Evolutionary conservation across 2,329 filamentous ascomycete genomes (phyloP).

Genomic region (Alternaria conjuncta): DNA sequence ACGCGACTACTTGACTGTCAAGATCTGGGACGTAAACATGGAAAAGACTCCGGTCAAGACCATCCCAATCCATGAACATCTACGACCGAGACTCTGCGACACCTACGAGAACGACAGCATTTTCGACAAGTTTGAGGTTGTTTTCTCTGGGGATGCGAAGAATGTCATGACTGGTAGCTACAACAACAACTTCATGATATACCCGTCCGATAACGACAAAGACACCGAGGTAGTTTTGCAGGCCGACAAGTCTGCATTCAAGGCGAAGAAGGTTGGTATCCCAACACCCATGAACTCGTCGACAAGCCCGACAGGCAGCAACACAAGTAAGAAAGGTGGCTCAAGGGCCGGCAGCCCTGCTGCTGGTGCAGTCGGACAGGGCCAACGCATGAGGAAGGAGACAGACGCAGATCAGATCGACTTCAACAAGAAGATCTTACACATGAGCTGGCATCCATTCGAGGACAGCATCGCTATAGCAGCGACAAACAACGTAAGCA

Average conservation of each 20-base stretch:
- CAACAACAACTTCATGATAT: conserved; percentile 99
- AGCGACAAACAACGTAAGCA: conserved; percentile 96
- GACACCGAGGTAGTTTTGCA: conserved; percentile 97
- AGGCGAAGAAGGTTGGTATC: conserved; percentile 98
- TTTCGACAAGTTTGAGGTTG: conserved; percentile 99
- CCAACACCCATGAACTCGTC: conserved; percentile 93
- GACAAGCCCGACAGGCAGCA: conserved; percentile 72
- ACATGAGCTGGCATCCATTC: conserved; percentile 99
- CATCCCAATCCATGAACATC: conserved; percentile 97
- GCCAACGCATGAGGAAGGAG: conserved; percentile 97
- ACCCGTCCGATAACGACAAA: conserved; percentile 92
- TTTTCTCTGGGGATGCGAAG: conserved; percentile 97
- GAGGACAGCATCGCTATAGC: conserved; percentile 99
- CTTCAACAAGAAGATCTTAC: conserved; percentile 99
- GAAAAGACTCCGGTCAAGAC: conserved; percentile 97
- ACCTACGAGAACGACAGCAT: conserved; percentile 99
- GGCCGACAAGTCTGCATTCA: conserved; percentile 98
- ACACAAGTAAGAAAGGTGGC: conserved; percentile 80
- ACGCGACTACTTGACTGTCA: conserved; percentile 96
- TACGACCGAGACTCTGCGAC: conserved; percentile 91
- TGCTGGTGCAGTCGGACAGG: conserved; percentile 72
- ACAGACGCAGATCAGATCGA: conserved; percentile 99
- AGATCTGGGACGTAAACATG: conserved; percentile 99
- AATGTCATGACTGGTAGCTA: conserved; percentile 99
- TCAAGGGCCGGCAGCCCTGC: conserved; percentile 90